Base-by-base conservation (phyloP, 2,329 filamentous ascomycete species). In the Cladosporium halotolerans region DNA sequence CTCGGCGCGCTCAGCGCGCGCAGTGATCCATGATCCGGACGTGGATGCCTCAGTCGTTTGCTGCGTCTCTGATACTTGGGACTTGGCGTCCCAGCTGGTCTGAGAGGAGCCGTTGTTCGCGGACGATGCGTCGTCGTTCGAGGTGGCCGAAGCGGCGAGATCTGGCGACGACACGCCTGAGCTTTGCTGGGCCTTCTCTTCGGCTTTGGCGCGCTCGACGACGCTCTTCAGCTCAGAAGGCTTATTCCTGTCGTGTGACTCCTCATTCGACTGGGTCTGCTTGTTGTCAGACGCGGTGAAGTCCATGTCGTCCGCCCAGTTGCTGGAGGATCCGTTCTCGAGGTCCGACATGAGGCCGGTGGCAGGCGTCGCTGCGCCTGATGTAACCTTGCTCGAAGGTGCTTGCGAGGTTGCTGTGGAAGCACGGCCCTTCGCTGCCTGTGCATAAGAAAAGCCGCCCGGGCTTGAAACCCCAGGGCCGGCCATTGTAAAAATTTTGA, bases 351-450 rank as follows among this genome's bases (percentile, higher is more conserved):
- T 62, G 32, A 66, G 57, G 41, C 72, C 71, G 46, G 71, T 73
- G 18, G 72, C 67, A 23, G 74, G 69, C 39, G 72, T 74, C 11
- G 64, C 66, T 19, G 69, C 61, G 41, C 71, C 73, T 18, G 75
- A 74, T 9, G 69, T 62, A 16, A 69, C 67, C 64, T 79, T 78
- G 62, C 70, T 73, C 28, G 73, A 65, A 43, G 71, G 67, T 53
- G 72, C 63, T 55, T 74, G 71, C 47, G 75, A 69, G 48, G 74
- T 66, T 53, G 72, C 64, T 52, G 74, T 66, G 50, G 77, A 67
- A 53, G 80, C 74, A 64, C 86, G 81, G 66, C 91, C 89, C 72
- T 93, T 93, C 56, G 92, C 92, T 67, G 92, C 92, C 79, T 96
- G 90, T 65, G 92, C 92, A 72, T 97, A 97, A 56, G 92, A 96